Percentiles rank a stretch among this genome's conserved stretches.
Evolutionary conservation across 164 flowering plant genomes (phyloP).

Genomic region (Magnolia kwangsiensis): DNA sequence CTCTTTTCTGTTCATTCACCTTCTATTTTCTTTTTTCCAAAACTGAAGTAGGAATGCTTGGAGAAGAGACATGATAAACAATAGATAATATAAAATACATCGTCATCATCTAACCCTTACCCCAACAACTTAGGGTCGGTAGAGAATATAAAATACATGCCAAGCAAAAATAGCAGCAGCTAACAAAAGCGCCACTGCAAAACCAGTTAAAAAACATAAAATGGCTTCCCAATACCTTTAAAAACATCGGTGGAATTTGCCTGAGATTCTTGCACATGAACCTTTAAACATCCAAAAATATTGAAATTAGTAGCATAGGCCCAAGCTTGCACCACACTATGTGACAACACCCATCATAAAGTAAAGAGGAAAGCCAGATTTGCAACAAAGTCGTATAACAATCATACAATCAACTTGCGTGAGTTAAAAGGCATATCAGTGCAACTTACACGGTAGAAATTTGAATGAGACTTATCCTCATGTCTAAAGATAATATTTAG

Average conservation of each 20-base stretch:
- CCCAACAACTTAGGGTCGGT: neutral
- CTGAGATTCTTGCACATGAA: slow-evolving; percentile 79
- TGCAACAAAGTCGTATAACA: neutral
- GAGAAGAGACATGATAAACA: too few species aligned
- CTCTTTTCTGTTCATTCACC: too few species aligned
- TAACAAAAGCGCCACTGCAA: neutral
- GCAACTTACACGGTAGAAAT: slow-evolving; percentile 68
- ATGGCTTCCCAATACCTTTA: slow-evolving; percentile 40
- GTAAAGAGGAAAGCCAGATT: slow-evolving; percentile 10
- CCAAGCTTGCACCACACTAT: neutral
- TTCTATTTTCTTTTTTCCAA: too few species aligned
- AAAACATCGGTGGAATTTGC: slow-evolving; percentile 36
- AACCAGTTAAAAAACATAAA: neutral
- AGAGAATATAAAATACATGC: neutral
- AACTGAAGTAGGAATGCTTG: too few species aligned
- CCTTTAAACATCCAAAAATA: slow-evolving; percentile 35
- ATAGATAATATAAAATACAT: neutral
- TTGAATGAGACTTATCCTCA: slow-evolving; percentile 54
- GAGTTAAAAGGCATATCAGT: neutral
- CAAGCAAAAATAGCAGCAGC: neutral
- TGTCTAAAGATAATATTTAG: slow-evolving; percentile 62
- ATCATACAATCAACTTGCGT: neutral
- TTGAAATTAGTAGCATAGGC: slow-evolving; percentile 7
- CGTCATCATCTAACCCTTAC: neutral
- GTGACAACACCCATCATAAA: neutral